These are phyloP conservation scores for Psilocybe sp. DNA, from an alignment of 768 basidiomycete species.

Conservation along the genomic window DNA sequence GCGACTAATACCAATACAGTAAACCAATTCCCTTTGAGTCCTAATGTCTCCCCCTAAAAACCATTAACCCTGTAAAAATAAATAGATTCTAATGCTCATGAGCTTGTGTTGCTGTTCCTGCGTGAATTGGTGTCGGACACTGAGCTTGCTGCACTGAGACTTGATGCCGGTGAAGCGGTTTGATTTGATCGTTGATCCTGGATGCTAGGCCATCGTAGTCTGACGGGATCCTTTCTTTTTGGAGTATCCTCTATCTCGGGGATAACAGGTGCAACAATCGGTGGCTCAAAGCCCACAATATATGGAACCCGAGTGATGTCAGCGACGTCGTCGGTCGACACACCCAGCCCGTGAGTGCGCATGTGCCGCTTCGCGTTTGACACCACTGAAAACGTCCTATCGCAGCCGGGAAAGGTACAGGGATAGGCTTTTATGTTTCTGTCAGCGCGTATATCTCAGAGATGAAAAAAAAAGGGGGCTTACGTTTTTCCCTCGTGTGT, in stretches of 20 bases:
- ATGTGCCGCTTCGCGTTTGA: conserved; percentile 67
- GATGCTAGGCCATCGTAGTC: conserved; percentile 14
- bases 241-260: background rate
- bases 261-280: conserved; percentile 15
- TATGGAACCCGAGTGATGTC: conserved; percentile 16
- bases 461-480: background rate
- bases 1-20: no score
- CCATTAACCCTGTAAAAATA: no score
- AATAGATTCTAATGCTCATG: no score
- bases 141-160: no score
- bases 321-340: conserved; percentile 14
- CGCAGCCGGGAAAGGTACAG: conserved; percentile 52
- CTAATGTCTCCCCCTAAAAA: no score
- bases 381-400: conserved; percentile 57
- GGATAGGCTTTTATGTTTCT: conserved; percentile 19
- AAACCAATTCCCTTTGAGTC: no score
- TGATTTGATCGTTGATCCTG: no score
- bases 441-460: background rate
- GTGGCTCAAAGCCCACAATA: conserved; percentile 26
- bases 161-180: no score
- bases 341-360: conserved; percentile 54
- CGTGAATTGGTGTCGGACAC: no score
- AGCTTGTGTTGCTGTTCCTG: no score
- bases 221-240: conserved; percentile 3
- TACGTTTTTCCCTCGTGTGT: conserved; percentile 32